Conservation (phyloP, 768 basidiomycete species). For the Russula sp. region DNA sequence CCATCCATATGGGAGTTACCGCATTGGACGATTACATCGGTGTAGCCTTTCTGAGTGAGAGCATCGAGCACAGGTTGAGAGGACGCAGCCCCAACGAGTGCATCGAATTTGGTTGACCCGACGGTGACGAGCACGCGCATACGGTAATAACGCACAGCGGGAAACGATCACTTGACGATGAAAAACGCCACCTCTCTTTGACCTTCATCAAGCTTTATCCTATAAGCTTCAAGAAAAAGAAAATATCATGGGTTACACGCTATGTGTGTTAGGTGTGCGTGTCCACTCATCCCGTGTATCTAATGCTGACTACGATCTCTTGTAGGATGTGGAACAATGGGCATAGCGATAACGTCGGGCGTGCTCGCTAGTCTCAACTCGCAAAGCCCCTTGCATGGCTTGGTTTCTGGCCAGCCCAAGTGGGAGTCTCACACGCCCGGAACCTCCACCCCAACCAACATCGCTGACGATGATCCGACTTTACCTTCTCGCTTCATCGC, state of each 20-base stretch:
- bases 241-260: conserved; percentile 78
- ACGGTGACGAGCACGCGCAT: conserved; percentile 69
- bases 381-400: conserved; percentile 24
- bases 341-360: conserved; percentile 89
- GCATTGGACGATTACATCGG: conserved; percentile 62
- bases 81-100: conserved; percentile 55
- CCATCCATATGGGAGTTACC: conserved; percentile 55
- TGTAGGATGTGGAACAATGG: conserved; percentile 97
- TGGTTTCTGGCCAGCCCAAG: conserved; percentile 32
- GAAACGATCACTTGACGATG: background rate
- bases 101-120: conserved; percentile 83
- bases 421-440: conserved; percentile 70
- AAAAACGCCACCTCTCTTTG: background rate
- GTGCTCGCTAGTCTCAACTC: conserved; percentile 75
- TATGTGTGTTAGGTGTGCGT: conserved; percentile 69
- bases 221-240: background rate
- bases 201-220: background rate
- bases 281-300: conserved; percentile 5
- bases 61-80: conserved; percentile 49
- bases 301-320: conserved; percentile 19
- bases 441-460: conserved; percentile 54
- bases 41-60: conserved; percentile 50
- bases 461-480: conserved; percentile 50
- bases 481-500: conserved; percentile 77
- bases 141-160: background rate